Base-by-base conservation (phyloP, 2,329 filamentous ascomycete genomes). In the Aspergillus sp. region DNA sequence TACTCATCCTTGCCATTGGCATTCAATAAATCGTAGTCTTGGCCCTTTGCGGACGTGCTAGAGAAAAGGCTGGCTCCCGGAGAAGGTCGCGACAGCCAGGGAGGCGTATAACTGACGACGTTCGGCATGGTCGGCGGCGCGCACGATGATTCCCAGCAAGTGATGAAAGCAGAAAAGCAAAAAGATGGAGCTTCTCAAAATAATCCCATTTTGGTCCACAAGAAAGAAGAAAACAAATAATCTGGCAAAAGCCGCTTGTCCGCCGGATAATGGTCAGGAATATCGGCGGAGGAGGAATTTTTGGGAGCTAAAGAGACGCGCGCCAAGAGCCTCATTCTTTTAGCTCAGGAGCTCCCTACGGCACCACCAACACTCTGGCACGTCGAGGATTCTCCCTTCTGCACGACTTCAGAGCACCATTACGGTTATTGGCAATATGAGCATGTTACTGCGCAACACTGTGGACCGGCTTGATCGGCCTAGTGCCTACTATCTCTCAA, bases 401-500 rank as follows among this genome's bases (percentile, higher is more conserved):
- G 32, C 32, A 36, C n/a, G n/a, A 19, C 12, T 19, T 26, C 12
- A 19, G 27, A 19, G 6, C 19, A 39, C 7, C 3, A 26, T 26
- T 28, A 26, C 12, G 19, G 12, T 26, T 19, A 39, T 39, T 28
- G 19, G 4, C 36, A 39, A 9, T 9, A 39, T 39, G 36, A 39
- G 36, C 7, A 39, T 9, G 26, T 8, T 39, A 39, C 12, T 26
- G n/a, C 36, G 26, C n/a, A 64, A 64, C 66, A 97, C 93, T 5
- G 86, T 97, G 52, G 91, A 97, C 43, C 80, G 93, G 51, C 81
- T 98, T 53, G 93, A 98, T 70, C 86, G 84, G 70, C 91, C 93
- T 12, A 97, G 91, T 66, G 90, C 91, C 59, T 98, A 98, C 73
- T 95, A 90, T 62, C 78, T 82, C 52, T 83, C 79, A 71, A 86